Evolutionary conservation across 2,329 filamentous ascomycete species (phyloP), one percentile per base, ranked within the genome.

Genomic region (Penicillium sp.): DNA sequence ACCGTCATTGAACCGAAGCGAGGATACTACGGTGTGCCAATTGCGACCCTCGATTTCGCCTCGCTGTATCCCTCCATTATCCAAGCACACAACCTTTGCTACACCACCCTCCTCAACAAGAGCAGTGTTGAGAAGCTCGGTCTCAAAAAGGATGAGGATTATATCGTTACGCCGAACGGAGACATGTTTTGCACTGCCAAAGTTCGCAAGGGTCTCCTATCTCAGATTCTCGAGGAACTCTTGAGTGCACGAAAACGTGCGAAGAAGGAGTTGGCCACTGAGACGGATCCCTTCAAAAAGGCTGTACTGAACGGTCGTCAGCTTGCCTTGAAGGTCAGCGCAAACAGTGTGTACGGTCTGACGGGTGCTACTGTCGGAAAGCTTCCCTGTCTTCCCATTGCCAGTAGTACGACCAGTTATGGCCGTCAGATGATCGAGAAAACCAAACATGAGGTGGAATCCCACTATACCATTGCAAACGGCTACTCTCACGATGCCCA

Each of bases 41-140:
- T 98, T 54, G 93, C 93, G 1, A 98, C 93, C 0, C 84, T 98
- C 35, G 93, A 98, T 88, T 98, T 98, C 59, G 93, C 93, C 5
- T 97, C 93, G 26, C 84, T 98, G 54, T 98, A 98, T 61, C 93
- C 93, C 18, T 96, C 90, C 74, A 98, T 98, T 64, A 98, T 98
- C 68, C 91, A 97, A 71, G 93, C 93, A 0, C 93, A 98, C 72
- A 98, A 98, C 58, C 80, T 98, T 18, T 98, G 93, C 69, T 98
- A 98, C 67, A 98, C 93, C 0, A 98, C 93, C 0, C 75, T 97
- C 26, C 73, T 97, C 34, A 90, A 87, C 65, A 89, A 88, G 67
- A 80, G 74, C 23, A 83, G 80, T 1, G 79, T 95, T 4, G 87
- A 94, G 49, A 86, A 84, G 50, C 79, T 93, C 31, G 75, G 78